Base-by-base conservation (phyloP, 345 rosid genomes). In the Eucalyptus albens region DNA sequence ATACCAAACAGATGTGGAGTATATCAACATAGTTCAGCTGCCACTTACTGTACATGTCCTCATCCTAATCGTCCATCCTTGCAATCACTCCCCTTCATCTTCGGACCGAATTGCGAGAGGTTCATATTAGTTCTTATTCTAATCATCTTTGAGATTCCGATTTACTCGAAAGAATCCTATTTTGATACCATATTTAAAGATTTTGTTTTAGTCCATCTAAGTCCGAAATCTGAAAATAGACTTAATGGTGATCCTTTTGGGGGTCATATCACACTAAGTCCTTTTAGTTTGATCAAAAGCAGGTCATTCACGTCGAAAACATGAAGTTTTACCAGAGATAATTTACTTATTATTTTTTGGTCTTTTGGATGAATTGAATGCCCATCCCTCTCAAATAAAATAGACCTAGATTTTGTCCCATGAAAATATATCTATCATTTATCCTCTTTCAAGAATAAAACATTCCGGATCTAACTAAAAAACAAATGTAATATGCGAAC, bases 121-220 rank as follows among this genome's bases (percentile, higher is more conserved):
- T 14, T 27, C 26, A 53, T 29, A 62, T 27, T 62, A 62, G 0
- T 29, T 27, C 9, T 62, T 14, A 1, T 62, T 29, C 69, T 29
- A 62, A 62, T 62, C 33, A 29, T 27, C 31, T 29, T 13, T 62
- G 33, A 62, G 69, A 0, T 2, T 2, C 26, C 0, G 2, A 72
- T 72, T 33, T 33, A 17, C 44, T 72, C 0, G 7, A 72, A 69
- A 72, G 4, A 22, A 19, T 9, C 82, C 7, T 3, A 33, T 72
- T 33, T 33, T 0, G 1, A 72, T 3, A 33, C 44, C 3, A 33
- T 33, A 8, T 33, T 17, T 33, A 33, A 33, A 33, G 4, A 33
- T 9, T 72, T 72, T 72, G 26, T 16, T 33, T 11, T 33, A 21
- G 7, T 72, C 40, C 40, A 67, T 31, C 40, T 31, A 67, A 33